Evolutionary conservation across 2,329 filamentous ascomycete species (phyloP), one percentile per base, ranked within the genome.

Genomic region (Botryotinia convoluta): DNA sequence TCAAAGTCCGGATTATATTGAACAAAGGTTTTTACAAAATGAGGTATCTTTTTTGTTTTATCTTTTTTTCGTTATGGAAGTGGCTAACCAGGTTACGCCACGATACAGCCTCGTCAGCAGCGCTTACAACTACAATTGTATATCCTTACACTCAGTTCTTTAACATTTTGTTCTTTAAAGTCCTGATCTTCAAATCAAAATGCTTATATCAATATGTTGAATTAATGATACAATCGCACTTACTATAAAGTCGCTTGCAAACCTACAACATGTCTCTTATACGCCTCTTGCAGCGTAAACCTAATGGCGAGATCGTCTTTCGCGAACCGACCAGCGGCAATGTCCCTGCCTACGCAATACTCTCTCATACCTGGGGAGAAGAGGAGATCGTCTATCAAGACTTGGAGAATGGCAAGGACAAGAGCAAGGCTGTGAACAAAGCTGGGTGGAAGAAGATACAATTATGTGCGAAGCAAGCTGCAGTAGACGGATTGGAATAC

Each of bases 371-470:
- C 14, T 72, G 9, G 48, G n/a, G 22, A 32, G 37, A 32, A 57
- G 48, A 72, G 16, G 70, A 72, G 48, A 7, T 65, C 22, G 18
- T 37, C 16, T 65, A 54, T 35, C 35, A 60, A 57, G 61, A 72
- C n/a, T 39, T 64, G 37, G 16, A 39, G n/a, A 32, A 42, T 14
- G 29, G 35, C 26, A 68, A 42, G 12, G 9, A 45, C 7, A 68
- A 45, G 16, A 51, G 22, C 16, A 68, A 68, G 29, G 20, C 8
- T 64, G 51, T 37, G n/a, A 60, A 39, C 4, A 57, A 60, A 16
- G 9, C 14, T 59, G 61, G 61, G 18, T 72, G 57, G 16, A 65
- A 7, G n/a, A 65, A 72, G 61, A 72, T 65, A 32, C n/a, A 42
- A 1, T 64, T 65, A 7, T 64, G 22, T 14, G 16, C 7, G 3